A percentile compares a stretch with the other conserved stretches of the same genome.
These are phyloP conservation scores for Spironucleus salmonicida DNA, from an alignment of 208 protist species.

Conservation along the genomic window DNA sequence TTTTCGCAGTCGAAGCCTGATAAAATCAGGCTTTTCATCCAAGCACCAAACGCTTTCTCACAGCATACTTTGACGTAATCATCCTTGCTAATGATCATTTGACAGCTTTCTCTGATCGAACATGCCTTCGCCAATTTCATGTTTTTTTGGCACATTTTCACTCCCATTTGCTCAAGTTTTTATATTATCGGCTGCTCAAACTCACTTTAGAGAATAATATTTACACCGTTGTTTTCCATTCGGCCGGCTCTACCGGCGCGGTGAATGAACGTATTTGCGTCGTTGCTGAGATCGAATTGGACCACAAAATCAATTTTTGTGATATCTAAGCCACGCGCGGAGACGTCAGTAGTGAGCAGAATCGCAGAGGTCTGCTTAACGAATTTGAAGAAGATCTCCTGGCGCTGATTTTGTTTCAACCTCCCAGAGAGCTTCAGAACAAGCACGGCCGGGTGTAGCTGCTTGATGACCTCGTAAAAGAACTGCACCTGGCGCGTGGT, in stretches of 20 bases:
- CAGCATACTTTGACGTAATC: too few relatives aligned
- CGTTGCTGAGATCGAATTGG: slow-evolving; percentile 49
- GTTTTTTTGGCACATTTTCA: too few relatives aligned
- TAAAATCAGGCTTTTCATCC: too few relatives aligned
- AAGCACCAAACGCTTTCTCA: too few relatives aligned
- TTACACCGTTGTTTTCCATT: background rate
- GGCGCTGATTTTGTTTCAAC: slow-evolving; percentile 45
- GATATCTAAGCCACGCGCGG: slow-evolving; percentile 63
- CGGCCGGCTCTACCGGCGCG: slow-evolving; percentile 36
- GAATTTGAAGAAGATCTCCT: slow-evolving; percentile 31
- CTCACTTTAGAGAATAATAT: background rate
- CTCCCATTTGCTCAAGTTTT: too few relatives aligned
- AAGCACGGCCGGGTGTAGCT: background rate
- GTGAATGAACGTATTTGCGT: slow-evolving; percentile 60
- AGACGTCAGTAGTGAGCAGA: slow-evolving; percentile 62
- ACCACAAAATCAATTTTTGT: slow-evolving; percentile 64
- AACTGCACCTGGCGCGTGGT: background rate
- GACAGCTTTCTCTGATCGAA: too few relatives aligned
- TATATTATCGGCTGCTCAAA: background rate
- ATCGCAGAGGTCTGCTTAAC: slow-evolving; percentile 16
- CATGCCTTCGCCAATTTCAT: too few relatives aligned
- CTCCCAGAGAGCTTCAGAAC: slow-evolving; percentile 56
- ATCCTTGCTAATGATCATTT: too few relatives aligned
- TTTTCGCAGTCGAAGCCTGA: too few relatives aligned
- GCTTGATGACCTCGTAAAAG: background rate